Conservation (phyloP, 176 grass and related monocot genomes). For the Stipa capillata region DNA sequence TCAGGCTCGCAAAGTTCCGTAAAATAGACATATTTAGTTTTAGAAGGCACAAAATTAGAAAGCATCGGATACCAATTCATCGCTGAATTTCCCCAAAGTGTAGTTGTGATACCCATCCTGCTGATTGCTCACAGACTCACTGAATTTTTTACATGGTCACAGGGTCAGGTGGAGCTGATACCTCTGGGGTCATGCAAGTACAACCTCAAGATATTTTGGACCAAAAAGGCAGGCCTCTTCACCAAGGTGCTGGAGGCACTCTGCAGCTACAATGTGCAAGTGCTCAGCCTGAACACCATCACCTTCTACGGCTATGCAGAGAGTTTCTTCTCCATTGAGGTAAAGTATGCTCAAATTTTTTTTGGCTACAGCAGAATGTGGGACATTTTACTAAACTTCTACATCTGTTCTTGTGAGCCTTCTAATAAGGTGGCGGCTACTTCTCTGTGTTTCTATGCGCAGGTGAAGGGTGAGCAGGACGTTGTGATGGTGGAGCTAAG, state of each 20-base stretch:
- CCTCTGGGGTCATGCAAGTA: conserved; percentile 48
- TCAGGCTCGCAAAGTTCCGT: neutral
- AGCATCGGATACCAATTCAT: neutral
- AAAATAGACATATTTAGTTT: too few species aligned
- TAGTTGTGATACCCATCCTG: neutral
- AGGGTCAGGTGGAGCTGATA: conserved; percentile 55
- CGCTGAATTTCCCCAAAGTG: neutral
- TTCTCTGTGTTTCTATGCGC: neutral
- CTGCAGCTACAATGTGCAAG: conserved; percentile 40
- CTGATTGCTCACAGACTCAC: neutral
- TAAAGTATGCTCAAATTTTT: neutral
- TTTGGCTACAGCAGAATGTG: neutral
- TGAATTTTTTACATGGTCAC: neutral
- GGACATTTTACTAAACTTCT: neutral
- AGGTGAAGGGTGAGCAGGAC: conserved; percentile 69
- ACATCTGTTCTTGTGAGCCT: neutral
- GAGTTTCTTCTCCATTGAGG: conserved; percentile 61
- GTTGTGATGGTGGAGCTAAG: conserved; percentile 44
- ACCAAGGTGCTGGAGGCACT: conserved; percentile 65
- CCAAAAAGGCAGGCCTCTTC: conserved; percentile 44
- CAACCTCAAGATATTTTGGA: conserved; percentile 55
- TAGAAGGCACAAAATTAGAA: too few species aligned
- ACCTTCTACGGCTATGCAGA: conserved; percentile 52
- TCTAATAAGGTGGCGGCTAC: neutral
- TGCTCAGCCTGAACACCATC: conserved; percentile 47